These are phyloP conservation scores for Tolypocladium ophioglossoides DNA, from an alignment of 2,329 filamentous ascomycete species.

Conservation along the genomic window DNA sequence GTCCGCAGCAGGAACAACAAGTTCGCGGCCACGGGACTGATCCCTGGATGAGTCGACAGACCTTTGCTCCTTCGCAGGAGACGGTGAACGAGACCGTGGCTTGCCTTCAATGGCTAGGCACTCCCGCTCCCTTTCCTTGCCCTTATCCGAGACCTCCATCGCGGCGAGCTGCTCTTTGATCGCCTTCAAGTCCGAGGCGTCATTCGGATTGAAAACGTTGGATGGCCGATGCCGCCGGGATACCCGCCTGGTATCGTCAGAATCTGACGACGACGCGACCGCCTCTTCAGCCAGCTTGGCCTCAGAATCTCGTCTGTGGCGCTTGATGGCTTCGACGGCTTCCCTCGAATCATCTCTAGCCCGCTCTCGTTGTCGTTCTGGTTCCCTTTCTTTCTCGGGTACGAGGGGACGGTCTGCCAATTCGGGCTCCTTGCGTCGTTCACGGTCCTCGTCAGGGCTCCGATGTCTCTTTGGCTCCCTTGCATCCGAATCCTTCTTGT, in stretches of 20 bases:
- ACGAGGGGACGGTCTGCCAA: conserved; percentile 9
- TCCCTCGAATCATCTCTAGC: conserved; percentile 5
- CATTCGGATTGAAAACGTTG: conserved; percentile 40
- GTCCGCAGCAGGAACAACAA: conserved; percentile 19
- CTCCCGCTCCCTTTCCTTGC: conserved; percentile 4
- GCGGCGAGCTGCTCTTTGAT: conserved; percentile 40
- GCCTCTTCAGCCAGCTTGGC: conserved; percentile 24
- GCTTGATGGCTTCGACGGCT: conserved; percentile 12
- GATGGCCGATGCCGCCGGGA: conserved; percentile 28
- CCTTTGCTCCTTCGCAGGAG: conserved; percentile 8
- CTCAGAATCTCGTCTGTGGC: conserved; percentile 27
- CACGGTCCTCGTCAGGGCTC: conserved; percentile 20
- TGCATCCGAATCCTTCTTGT: conserved; percentile 24
- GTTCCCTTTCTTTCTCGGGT: conserved; percentile 5
- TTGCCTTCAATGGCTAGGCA: conserved; percentile 1
- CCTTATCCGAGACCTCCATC: conserved; percentile 18
- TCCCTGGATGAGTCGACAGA: conserved; percentile 10
- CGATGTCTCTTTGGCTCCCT: conserved; percentile 17
- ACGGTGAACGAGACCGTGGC: conserved; percentile 6
- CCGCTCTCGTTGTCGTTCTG: conserved; percentile 9
- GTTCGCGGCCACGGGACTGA: conserved; percentile 32
- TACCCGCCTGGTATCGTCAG: conserved; percentile 28
- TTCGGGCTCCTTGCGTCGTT: conserved; percentile 11
- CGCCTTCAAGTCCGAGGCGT: conserved; percentile 37
- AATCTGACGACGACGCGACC: conserved; percentile 24